Evolutionary conservation across 805 yeast species (phyloP).

Genomic region (Yamadazyma kitorensis): DNA sequence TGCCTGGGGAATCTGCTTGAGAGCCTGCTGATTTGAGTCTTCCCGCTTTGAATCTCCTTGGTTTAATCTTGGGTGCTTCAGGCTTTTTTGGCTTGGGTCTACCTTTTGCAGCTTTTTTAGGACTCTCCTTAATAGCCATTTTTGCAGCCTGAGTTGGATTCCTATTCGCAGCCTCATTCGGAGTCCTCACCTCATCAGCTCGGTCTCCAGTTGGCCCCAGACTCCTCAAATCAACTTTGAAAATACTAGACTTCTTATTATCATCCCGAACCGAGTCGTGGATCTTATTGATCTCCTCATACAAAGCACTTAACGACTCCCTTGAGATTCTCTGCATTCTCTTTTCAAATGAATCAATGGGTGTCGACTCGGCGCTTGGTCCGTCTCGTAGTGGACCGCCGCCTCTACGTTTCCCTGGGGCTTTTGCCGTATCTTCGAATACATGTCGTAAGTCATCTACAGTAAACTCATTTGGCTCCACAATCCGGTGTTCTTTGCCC

Average conservation of each 20-base stretch:
- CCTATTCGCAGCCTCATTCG: no score
- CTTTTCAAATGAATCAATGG: background rate
- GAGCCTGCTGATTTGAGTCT: no score
- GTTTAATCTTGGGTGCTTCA: no score
- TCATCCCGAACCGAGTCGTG: conserved; percentile 9
- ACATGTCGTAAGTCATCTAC: conserved; percentile 15
- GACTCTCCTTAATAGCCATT: no score
- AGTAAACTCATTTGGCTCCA: conserved; percentile 12
- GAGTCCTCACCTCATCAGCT: no score
- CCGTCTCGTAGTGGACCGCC: background rate
- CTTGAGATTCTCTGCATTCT: conserved; percentile 1
- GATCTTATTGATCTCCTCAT: conserved; percentile 11
- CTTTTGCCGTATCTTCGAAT: conserved; percentile 11
- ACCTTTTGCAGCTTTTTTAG: no score
- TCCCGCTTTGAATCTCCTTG: no score
- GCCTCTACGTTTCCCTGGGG: background rate
- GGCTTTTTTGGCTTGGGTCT: no score
- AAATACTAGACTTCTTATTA: conserved; percentile 5
- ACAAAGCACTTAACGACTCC: conserved; percentile 4
- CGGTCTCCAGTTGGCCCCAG: no score
- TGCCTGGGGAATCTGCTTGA: no score
- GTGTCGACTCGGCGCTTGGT: conserved; percentile 2
- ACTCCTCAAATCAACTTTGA: conserved; percentile 2
- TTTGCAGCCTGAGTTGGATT: no score
- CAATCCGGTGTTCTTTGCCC: conserved; percentile 3